Conservation (phyloP, 2,329 filamentous ascomycete species). For the Cordyceps cicadae region DNA sequence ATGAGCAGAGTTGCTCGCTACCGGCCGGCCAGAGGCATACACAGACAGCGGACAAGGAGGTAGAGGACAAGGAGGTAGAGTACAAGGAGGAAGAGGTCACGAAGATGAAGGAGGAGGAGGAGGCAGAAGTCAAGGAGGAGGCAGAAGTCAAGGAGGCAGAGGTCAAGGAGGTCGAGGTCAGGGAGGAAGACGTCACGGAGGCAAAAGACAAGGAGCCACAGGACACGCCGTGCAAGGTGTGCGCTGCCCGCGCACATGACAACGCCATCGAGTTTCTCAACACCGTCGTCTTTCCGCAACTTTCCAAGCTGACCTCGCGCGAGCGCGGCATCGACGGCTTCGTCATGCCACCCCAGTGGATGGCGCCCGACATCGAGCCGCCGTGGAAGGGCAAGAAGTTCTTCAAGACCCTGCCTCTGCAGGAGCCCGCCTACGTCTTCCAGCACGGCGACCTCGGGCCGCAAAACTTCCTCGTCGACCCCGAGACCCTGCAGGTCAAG, state of each 20-base stretch:
- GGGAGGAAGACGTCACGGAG: too few relatives aligned
- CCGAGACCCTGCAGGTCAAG: conserved; percentile 12
- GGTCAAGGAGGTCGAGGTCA: too few relatives aligned
- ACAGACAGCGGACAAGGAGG: background rate
- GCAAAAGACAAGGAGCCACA: too few relatives aligned
- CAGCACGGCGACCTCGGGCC: conserved; percentile 13
- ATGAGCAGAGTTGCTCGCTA: background rate
- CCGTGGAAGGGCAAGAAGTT: conserved; percentile 12
- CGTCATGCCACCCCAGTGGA: conserved; percentile 15
- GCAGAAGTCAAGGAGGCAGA: too few relatives aligned
- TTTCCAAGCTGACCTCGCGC: conserved; percentile 9
- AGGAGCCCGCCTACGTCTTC: conserved; percentile 11
- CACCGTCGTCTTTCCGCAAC: conserved; percentile 10
- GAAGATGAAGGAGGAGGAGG: too few relatives aligned
- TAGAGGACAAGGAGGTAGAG: too few relatives aligned
- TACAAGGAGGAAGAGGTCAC: too few relatives aligned
- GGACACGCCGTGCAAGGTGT: conserved; percentile 2
- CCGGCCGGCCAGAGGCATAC: background rate
- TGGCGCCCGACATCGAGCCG: background rate
- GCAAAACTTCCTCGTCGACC: conserved; percentile 13
- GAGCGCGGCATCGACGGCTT: conserved; percentile 13
- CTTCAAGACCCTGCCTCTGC: conserved; percentile 7
- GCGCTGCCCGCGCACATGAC: conserved; percentile 5
- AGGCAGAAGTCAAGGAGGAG: too few relatives aligned
- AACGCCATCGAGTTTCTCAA: conserved; percentile 12